Conservation (phyloP, 345 rosid species). For the Hibiscus mutabilis region DNA sequence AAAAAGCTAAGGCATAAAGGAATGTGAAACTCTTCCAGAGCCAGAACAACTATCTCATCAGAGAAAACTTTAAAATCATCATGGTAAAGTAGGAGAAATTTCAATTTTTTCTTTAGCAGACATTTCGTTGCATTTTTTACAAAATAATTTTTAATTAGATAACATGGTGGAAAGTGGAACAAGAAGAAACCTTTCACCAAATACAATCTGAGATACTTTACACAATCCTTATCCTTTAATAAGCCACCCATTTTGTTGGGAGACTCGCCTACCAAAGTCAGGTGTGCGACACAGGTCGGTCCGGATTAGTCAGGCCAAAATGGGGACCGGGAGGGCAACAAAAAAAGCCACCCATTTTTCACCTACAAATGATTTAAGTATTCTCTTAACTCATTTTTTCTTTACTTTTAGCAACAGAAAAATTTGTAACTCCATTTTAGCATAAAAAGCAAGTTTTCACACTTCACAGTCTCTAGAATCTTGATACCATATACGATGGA, state of each 20-base stretch:
- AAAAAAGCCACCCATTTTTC: background rate
- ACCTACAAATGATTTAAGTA: background rate
- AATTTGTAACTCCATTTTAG: background rate
- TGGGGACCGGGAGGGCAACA: too few relatives aligned
- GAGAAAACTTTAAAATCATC: background rate
- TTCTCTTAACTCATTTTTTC: background rate
- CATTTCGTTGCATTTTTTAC: background rate
- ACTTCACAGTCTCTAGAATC: background rate
- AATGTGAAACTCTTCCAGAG: background rate
- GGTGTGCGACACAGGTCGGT: too few relatives aligned
- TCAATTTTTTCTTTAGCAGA: background rate
- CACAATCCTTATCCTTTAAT: background rate
- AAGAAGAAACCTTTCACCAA: background rate
- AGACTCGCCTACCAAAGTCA: too few relatives aligned
- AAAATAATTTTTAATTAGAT: too few relatives aligned
- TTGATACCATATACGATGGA: background rate
- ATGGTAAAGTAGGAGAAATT: background rate
- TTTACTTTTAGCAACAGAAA: background rate
- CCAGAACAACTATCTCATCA: background rate
- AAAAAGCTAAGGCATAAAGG: background rate
- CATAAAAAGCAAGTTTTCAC: background rate
- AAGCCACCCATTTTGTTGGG: background rate
- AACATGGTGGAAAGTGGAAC: background rate
- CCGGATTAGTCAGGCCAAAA: too few relatives aligned
- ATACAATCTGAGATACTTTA: background rate